phyloP scores from a whole-genome alignment of 108 stramenopile genomes.

The Fistulifera pelliculosa region DNA sequence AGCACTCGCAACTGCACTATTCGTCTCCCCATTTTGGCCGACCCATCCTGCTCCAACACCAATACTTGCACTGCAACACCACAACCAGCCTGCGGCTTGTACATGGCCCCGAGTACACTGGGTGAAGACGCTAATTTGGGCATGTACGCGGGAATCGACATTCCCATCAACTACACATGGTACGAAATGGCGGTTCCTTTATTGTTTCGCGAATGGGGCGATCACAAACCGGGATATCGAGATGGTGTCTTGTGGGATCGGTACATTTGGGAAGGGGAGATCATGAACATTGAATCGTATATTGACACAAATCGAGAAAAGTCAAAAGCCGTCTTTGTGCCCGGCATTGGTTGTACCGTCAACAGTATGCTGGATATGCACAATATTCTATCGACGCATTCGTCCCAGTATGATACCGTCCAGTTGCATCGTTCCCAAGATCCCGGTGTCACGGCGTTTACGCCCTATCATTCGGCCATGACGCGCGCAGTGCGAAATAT shows the following conservation, averaged over 20 bases:
- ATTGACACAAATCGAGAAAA: constrained; percentile 14
- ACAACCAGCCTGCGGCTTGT: constrained; percentile 32
- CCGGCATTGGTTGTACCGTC: constrained; percentile 49
- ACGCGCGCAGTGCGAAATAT: constrained; percentile 23
- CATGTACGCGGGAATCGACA: constrained; percentile 29
- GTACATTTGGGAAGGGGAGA: constrained; percentile 41
- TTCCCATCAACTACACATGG: constrained; percentile 19
- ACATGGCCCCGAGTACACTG: constrained; percentile 43
- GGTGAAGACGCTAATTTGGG: constrained; percentile 32
- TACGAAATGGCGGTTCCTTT: constrained; percentile 44
- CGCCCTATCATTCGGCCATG: constrained; percentile 37
- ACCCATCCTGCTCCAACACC: too few relatives aligned
- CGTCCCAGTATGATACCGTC: constrained; percentile 36
- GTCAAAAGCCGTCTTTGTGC: constrained; percentile 28
- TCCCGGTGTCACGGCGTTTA: constrained; percentile 59
- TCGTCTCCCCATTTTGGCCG: too few relatives aligned
- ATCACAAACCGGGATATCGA: constrained; percentile 15
- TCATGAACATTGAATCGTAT: constrained; percentile 26
- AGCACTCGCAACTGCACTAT: too few relatives aligned
- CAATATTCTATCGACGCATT: constrained; percentile 32
- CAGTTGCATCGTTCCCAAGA: constrained; percentile 32
- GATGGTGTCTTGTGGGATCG: constrained; percentile 51
- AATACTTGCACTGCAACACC: too few relatives aligned
- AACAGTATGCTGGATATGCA: constrained; percentile 36
- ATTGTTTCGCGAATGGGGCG: constrained; percentile 30